Evolutionary conservation across 768 basidiomycete species (phyloP).

Genomic region (Podaxis sp.): DNA sequence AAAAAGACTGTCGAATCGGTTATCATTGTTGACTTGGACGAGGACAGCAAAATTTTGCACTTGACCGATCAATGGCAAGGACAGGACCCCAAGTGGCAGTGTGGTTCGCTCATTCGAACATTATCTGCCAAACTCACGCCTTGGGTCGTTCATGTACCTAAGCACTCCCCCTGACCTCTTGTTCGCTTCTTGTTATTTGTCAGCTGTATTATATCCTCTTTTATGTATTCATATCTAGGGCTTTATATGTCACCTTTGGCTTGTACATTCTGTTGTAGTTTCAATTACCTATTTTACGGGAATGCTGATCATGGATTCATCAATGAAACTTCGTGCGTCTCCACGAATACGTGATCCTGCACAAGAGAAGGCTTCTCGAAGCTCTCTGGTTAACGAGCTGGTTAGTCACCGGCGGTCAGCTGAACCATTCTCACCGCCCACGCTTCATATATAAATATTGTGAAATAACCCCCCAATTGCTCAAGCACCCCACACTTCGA

Average conservation of each 20-base stretch:
- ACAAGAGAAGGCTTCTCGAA: background rate
- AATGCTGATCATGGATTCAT: background rate
- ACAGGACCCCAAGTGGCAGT: slow-evolving; percentile 46
- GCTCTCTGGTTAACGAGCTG: background rate
- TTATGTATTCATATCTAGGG: background rate
- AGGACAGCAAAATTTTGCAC: slow-evolving; percentile 57
- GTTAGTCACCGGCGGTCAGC: slow-evolving; percentile 14
- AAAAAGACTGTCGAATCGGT: slow-evolving; percentile 58
- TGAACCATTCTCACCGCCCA: slow-evolving; percentile 11
- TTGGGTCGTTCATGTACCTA: slow-evolving; percentile 55
- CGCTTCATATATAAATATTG: slow-evolving; percentile 1
- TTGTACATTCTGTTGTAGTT: background rate
- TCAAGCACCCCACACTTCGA: background rate
- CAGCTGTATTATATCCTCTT: background rate
- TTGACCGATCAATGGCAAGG: slow-evolving; percentile 65
- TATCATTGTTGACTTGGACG: slow-evolving; percentile 63
- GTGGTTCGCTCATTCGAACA: slow-evolving; percentile 45
- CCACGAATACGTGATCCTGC: background rate
- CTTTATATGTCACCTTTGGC: background rate
- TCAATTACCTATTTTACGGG: background rate
- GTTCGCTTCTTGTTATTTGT: background rate
- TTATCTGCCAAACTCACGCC: slow-evolving; percentile 50
- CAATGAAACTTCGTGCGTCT: background rate
- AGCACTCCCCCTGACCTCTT: slow-evolving; percentile 19
- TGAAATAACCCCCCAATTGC: background rate